Percentiles rank a stretch among this genome's conserved stretches.
phyloP scores from a whole-genome alignment of 768 basidiomycete species.

The Termitomyces sp. region DNA sequence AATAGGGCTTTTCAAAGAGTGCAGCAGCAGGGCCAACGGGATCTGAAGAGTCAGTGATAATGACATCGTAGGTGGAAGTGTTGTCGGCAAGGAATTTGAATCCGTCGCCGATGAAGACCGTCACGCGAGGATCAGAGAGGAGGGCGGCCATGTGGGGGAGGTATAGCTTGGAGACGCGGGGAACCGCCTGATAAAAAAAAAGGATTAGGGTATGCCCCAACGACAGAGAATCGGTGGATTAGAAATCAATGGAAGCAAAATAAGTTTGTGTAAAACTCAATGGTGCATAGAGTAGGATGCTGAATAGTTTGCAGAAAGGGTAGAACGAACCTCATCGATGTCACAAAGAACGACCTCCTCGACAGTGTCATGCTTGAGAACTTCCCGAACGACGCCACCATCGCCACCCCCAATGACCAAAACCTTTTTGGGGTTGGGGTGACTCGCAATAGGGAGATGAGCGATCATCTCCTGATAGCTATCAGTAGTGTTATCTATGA shows the following conservation, averaged over 20 bases:
- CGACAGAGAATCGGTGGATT: background rate
- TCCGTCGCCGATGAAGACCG: constrained; percentile 87
- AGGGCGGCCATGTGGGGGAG: constrained; percentile 93
- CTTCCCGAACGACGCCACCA: constrained; percentile 96
- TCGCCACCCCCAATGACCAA: constrained; percentile 98
- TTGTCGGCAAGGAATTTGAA: constrained; percentile 95
- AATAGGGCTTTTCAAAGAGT: constrained; percentile 97
- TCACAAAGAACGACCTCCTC: constrained; percentile 94
- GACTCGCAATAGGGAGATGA: constrained; percentile 92
- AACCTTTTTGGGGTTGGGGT: constrained; percentile 94
- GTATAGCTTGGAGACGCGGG: constrained; percentile 89
- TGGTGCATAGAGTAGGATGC: background rate
- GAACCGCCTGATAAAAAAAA: constrained; percentile 64
- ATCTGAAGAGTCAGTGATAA: constrained; percentile 98
- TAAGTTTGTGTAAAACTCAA: background rate
- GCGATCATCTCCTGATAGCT: constrained; percentile 99
- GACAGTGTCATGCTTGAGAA: constrained; percentile 89
- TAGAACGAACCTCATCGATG: constrained; percentile 79
- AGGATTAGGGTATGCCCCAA: background rate
- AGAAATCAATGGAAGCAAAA: background rate
- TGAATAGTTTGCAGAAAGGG: background rate
- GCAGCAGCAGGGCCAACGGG: constrained; percentile 93
- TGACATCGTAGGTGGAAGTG: constrained; percentile 87
- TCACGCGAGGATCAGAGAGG: constrained; percentile 76
- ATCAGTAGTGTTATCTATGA: constrained; percentile 1